Percentiles rank a stretch among this genome's conserved stretches.
Conservation (phyloP, 2,329 filamentous ascomycete genomes). For the Aspergillus udagawae region DNA sequence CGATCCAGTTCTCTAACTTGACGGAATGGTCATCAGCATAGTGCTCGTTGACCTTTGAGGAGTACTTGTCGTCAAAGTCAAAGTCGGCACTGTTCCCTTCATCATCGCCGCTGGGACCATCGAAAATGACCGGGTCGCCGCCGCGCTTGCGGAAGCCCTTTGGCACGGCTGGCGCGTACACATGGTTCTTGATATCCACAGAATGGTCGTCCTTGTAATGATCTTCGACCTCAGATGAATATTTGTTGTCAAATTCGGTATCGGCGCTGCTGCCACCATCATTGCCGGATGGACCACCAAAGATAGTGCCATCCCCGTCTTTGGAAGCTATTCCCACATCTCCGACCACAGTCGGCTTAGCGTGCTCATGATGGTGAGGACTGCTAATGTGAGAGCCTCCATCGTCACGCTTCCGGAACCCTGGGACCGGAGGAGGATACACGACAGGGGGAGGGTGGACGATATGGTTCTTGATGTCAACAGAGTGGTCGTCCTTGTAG, state of each 20-base stretch:
- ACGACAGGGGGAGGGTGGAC: constrained; percentile 6
- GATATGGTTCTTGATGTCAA: constrained; percentile 11
- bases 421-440: not conserved
- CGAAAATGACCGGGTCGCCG: constrained; percentile 3
- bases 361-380: not conserved
- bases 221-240: not conserved
- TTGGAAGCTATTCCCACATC: not conserved
- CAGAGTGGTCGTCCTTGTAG: constrained; percentile 21
- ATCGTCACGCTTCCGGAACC: not conserved
- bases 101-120: constrained; percentile 16
- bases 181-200: not conserved
- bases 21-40: constrained; percentile 23
- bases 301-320: too few species aligned
- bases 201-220: constrained; percentile 6
- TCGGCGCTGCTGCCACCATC: constrained; percentile 3
- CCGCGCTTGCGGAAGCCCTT: not conserved
- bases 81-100: constrained; percentile 10
- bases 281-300: constrained; percentile 1
- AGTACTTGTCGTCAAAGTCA: constrained; percentile 7
- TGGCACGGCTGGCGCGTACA: not conserved
- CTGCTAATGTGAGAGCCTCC: not conserved
- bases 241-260: not conserved
- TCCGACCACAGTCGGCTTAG: not conserved
- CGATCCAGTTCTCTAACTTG: constrained; percentile 10
- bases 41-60: constrained; percentile 11